Evolutionary conservation across 2,329 filamentous ascomycete species (phyloP).

Genomic region (Fusarium newnesense): DNA sequence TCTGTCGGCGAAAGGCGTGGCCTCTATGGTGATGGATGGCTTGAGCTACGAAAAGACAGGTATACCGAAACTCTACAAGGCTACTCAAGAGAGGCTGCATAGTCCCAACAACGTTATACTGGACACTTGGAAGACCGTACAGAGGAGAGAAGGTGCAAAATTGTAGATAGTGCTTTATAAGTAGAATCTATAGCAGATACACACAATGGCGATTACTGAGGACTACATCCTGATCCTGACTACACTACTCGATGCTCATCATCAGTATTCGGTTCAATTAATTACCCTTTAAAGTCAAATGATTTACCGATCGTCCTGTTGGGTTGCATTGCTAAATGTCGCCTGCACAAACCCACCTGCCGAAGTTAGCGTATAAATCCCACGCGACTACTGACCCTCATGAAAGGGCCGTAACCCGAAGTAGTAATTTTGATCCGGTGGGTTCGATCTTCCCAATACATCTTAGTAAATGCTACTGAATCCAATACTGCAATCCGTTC

Average conservation of each 20-base stretch:
- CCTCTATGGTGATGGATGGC: not conserved
- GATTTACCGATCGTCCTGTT: too few species aligned
- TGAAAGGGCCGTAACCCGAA: not conserved
- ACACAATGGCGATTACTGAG: fast-evolving
- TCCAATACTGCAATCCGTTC: fast-evolving
- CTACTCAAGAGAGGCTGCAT: not conserved
- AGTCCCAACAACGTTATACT: not conserved
- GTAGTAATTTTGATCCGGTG: not conserved
- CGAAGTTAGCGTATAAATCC: not conserved
- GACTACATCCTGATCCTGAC: fast-evolving
- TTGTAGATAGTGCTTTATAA: not conserved
- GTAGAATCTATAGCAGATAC: not conserved
- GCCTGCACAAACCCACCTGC: not conserved
- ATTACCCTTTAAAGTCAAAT: not conserved
- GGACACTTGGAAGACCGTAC: not conserved
- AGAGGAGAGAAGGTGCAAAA: not conserved
- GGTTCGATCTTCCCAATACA: not conserved
- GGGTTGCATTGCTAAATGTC: too few species aligned
- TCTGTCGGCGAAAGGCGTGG: constrained; percentile 2
- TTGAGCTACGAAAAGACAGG: not conserved
- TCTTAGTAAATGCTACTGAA: not conserved
- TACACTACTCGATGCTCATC: not conserved
- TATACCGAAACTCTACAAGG: not conserved
- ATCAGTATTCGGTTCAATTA: fast-evolving
- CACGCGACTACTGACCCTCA: too few species aligned